Base-by-base conservation (phyloP, 106 monocot species). In the Vanilla planifolia region DNA sequence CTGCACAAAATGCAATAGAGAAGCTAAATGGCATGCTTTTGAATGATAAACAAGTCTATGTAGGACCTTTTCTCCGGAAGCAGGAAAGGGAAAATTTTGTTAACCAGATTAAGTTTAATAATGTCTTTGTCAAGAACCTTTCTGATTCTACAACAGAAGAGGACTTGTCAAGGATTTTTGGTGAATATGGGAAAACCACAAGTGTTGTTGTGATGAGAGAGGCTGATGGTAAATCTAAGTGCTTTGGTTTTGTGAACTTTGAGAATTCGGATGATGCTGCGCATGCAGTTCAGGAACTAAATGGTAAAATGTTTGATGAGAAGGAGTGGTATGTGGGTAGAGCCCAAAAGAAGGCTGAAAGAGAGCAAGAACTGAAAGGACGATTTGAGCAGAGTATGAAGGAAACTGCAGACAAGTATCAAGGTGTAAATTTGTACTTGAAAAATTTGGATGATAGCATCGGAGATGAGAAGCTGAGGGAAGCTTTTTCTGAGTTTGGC, bases 231-330 rank as follows among this genome's bases (percentile, higher is more conserved):
- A 86, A 86, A 65, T 86, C 86, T 23, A 86, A 75, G 63, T 86
- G 86, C 43, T 86, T 86, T 81, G 86, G 86, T 16, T 86, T 86
- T 53, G 71, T 85, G 24, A 85, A 85, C 64, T 85, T 85, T 80
- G 80, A 80, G 57, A 80, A 77, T 42, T 55, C 85, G 41, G 85
- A 85, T 25, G 80, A 77, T 71, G 85, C 85, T 63, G 77, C 77
- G 28, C 66, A 30, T 29, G 85, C 85, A 21, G 85, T 80, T 74
- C 61, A 85, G 46, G 85, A 74, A 61, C 77, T 85, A 30, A 85
- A 85, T 67, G 85, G 85, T 24, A 77, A 74, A 67, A 80, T 80
- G 22, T 60, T 80, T 67, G 73, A 77, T 71, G 85, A 85, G 35
- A 80, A 80, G 48, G 85, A 85, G 41, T 80, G 77, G 85, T 85